Evolutionary conservation across 495 filamentous ascomycete species (phyloP).

Genomic region (Podospora sp.): DNA sequence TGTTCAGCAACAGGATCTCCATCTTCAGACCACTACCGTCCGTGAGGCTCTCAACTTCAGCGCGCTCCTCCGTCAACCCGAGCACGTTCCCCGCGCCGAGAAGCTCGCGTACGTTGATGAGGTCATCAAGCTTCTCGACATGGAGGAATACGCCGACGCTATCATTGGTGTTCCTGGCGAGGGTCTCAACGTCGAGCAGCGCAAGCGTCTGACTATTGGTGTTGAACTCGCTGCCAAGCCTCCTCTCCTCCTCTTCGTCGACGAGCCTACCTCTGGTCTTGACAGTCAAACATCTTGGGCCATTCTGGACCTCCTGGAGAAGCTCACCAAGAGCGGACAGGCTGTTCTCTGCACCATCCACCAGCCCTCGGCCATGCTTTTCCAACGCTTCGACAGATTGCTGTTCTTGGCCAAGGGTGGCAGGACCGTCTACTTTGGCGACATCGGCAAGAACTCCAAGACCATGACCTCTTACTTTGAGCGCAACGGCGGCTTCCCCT

Average conservation of each 20-base stretch:
- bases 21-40: slow-evolving; percentile 82
- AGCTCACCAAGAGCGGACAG: slow-evolving; percentile 80
- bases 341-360: slow-evolving; percentile 93
- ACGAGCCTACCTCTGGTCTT: slow-evolving; percentile 84
- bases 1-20: slow-evolving; percentile 94
- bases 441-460: slow-evolving; percentile 78
- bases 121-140: slow-evolving; percentile 85
- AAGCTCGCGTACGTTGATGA: slow-evolving; percentile 88
- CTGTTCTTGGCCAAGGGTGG: slow-evolving; percentile 83
- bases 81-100: slow-evolving; percentile 64
- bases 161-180: slow-evolving; percentile 86
- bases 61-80: slow-evolving; percentile 82
- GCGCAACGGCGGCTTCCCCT: slow-evolving; percentile 71
- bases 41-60: slow-evolving; percentile 83
- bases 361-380: slow-evolving; percentile 86
- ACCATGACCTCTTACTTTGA: slow-evolving; percentile 80
- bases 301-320: slow-evolving; percentile 76
- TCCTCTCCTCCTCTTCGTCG: slow-evolving; percentile 84
- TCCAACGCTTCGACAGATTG: slow-evolving; percentile 87
- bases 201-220: slow-evolving; percentile 87
- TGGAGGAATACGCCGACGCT: slow-evolving; percentile 86
- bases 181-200: slow-evolving; percentile 90
- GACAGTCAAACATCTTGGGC: slow-evolving; percentile 88
- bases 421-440: slow-evolving; percentile 86
- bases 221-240: slow-evolving; percentile 92